Evolutionary conservation across 345 rosid genomes (phyloP).

Genomic region (Murraya paniculata): DNA sequence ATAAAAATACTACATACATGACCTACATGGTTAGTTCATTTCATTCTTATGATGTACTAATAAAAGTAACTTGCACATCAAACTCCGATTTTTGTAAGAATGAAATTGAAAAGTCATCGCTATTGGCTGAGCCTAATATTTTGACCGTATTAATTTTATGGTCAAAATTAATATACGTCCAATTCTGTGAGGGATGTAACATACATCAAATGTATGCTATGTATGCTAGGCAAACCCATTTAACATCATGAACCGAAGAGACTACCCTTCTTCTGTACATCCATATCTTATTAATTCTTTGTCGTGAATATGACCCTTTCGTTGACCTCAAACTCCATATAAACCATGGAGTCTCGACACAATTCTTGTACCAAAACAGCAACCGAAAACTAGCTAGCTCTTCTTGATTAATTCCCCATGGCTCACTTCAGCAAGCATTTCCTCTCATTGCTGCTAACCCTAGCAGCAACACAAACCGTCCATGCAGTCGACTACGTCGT

Average conservation of each 20-base stretch:
- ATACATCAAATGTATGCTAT: too few species aligned
- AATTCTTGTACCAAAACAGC: background rate
- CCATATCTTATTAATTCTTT: too few species aligned
- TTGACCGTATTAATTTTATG: background rate
- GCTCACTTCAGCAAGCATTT: background rate
- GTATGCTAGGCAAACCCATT: too few species aligned
- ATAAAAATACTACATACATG: too few species aligned
- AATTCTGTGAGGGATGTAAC: too few species aligned
- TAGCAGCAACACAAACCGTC: slow-evolving; percentile 19
- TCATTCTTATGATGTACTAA: too few species aligned
- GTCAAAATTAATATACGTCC: too few species aligned
- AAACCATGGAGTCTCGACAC: background rate
- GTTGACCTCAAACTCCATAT: background rate
- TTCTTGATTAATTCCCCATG: slow-evolving; percentile 6
- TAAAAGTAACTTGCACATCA: background rate
- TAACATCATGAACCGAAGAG: background rate
- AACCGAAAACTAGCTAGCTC: background rate
- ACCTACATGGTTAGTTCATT: too few species aligned
- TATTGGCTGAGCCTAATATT: background rate
- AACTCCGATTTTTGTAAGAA: background rate
- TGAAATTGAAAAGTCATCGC: background rate
- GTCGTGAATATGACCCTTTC: background rate
- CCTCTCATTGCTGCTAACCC: slow-evolving; percentile 20
- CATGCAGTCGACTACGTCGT: slow-evolving; percentile 39
- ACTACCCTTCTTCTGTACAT: background rate